phyloP scores from a whole-genome alignment of 129 eudicot species.

The Flaveria bidentis region DNA sequence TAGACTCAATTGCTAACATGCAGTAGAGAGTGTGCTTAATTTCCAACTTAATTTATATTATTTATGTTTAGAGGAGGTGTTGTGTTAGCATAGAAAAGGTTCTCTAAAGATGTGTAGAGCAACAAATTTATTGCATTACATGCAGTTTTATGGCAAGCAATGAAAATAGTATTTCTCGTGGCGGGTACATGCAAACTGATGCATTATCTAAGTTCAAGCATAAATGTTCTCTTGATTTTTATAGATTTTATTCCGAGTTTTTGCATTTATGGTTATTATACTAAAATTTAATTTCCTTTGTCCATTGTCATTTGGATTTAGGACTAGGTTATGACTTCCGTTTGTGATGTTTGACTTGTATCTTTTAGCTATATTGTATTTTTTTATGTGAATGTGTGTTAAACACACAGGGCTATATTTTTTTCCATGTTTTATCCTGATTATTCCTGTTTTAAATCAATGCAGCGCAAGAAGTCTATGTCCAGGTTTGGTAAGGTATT shows the following conservation, averaged over 20 bases:
- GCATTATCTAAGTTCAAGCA: neutral
- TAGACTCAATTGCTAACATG: neutral
- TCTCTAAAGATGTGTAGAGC: neutral
- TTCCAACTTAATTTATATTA: neutral
- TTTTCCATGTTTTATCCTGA: slow-evolving; percentile 7
- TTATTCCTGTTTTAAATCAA: slow-evolving; percentile 15
- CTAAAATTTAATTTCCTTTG: neutral
- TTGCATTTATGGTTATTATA: neutral
- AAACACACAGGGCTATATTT: neutral
- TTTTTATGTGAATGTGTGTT: neutral
- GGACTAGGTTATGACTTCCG: neutral
- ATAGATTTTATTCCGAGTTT: neutral
- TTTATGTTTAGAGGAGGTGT: neutral
- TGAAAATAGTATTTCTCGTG: slow-evolving; percentile 8
- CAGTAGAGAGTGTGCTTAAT: slow-evolving; percentile 7
- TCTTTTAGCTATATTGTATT: neutral
- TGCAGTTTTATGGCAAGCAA: neutral
- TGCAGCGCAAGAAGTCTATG: slow-evolving; percentile 55
- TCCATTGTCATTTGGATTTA: slow-evolving; percentile 1
- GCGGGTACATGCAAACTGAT: neutral
- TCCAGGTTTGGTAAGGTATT: slow-evolving; percentile 32
- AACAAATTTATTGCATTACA: neutral
- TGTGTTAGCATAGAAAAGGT: neutral
- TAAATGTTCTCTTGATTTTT: neutral
- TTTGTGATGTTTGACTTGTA: neutral